Evolutionary conservation across 805 yeast species (phyloP).

Genomic region (Kuraishia ogatae): DNA sequence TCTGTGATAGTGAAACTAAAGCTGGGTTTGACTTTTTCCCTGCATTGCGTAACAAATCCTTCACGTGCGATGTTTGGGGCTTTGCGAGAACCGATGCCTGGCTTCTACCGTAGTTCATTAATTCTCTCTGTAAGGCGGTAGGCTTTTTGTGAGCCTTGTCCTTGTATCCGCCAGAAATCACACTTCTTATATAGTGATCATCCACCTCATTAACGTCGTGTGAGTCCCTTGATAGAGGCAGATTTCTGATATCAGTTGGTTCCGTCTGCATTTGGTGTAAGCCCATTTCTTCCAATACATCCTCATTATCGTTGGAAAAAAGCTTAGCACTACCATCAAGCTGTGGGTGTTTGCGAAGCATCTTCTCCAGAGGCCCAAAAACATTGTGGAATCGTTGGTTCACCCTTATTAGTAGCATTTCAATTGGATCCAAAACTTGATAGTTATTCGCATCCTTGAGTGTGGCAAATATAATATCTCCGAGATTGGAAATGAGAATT

Average conservation of each 20-base stretch:
- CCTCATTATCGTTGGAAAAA: conserved; percentile 2
- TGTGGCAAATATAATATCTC: conserved; percentile 43
- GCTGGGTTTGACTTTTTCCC: background rate
- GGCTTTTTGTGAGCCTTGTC: conserved; percentile 1
- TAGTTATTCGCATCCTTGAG: conserved; percentile 12
- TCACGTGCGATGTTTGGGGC: background rate
- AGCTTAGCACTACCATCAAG: background rate
- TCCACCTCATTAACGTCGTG: background rate
- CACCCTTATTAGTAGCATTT: background rate
- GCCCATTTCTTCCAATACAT: background rate
- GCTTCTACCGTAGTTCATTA: background rate
- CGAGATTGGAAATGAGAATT: conserved; percentile 60
- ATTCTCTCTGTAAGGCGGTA: background rate
- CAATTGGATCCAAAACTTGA: background rate
- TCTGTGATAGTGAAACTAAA: conserved; percentile 9
- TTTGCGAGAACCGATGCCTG: background rate
- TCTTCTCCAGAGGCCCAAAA: conserved; percentile 6
- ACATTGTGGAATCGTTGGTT: conserved; percentile 3
- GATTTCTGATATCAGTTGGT: background rate
- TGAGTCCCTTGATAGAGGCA: background rate
- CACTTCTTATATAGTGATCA: conserved; percentile 3
- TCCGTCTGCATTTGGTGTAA: background rate
- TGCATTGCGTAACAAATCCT: background rate
- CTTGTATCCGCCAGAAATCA: conserved; percentile 1
- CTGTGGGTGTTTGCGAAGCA: conserved; percentile 2